Conservation (phyloP, 371 early-diverging fungal species). For the Mortierella sp. region DNA sequence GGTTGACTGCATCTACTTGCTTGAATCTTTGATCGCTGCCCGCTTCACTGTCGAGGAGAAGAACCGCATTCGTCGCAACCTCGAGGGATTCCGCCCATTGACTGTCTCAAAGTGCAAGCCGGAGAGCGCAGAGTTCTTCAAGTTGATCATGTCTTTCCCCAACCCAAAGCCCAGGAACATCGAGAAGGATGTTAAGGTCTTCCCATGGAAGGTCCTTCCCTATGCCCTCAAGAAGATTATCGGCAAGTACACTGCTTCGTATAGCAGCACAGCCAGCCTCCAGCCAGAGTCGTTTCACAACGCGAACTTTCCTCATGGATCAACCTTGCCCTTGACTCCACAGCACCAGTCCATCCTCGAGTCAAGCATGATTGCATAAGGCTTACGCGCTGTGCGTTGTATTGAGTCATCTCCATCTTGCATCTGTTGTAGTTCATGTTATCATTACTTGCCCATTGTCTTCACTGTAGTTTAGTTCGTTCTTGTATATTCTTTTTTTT, state of each 20-base stretch:
- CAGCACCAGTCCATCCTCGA: conserved; percentile 48
- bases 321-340: conserved; percentile 45
- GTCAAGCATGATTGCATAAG: conserved; percentile 35
- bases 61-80: conserved; percentile 85
- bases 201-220: conserved; percentile 76
- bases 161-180: conserved; percentile 88
- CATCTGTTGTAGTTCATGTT: conserved; percentile 3
- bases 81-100: conserved; percentile 86
- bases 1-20: conserved; percentile 82
- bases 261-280: conserved; percentile 60
- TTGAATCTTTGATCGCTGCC: conserved; percentile 81
- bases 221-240: conserved; percentile 81
- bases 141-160: conserved; percentile 84
- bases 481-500: conserved; percentile 5
- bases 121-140: conserved; percentile 81
- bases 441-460: not conserved
- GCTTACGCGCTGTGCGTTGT: not conserved
- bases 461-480: conserved; percentile 12
- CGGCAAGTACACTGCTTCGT: conserved; percentile 70
- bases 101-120: conserved; percentile 82
- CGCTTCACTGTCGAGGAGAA: conserved; percentile 87
- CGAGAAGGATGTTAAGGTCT: conserved; percentile 89
- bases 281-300: conserved; percentile 58
- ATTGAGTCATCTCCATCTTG: not conserved
- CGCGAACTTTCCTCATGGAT: conserved; percentile 53